Conservation (phyloP, 2,329 filamentous ascomycete species). For the Colletotrichum acutatum region DNA sequence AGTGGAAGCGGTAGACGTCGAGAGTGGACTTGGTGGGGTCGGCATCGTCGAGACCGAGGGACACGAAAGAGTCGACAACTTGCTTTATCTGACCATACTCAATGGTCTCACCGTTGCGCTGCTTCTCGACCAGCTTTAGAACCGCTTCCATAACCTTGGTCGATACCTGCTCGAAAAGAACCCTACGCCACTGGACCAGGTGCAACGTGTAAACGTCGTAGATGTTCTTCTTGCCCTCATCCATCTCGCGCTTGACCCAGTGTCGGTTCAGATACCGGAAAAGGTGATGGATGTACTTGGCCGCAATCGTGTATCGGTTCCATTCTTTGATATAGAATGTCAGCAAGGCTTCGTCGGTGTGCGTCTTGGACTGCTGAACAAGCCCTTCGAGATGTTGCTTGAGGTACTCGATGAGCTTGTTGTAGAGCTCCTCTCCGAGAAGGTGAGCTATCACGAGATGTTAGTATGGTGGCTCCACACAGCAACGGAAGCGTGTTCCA, state of each 20-base stretch:
- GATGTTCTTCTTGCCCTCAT: conserved; percentile 97
- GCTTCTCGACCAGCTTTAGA: conserved; percentile 94
- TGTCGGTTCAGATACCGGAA: conserved; percentile 97
- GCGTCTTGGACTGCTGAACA: conserved; percentile 77
- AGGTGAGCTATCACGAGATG: conserved; percentile 77
- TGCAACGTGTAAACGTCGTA: conserved; percentile 99
- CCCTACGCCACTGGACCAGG: conserved; percentile 92
- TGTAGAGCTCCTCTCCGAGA: conserved; percentile 95
- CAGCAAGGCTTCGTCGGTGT: conserved; percentile 90
- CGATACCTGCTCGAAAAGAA: conserved; percentile 87
- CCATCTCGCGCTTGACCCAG: conserved; percentile 99
- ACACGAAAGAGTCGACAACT: conserved; percentile 96
- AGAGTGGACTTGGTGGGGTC: conserved; percentile 94
- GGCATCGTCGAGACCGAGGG: conserved; percentile 90
- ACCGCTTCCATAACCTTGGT: conserved; percentile 95
- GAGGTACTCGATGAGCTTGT: conserved; percentile 88
- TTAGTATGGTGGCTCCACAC: conserved; percentile 27
- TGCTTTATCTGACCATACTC: conserved; percentile 97
- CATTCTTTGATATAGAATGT: conserved; percentile 97
- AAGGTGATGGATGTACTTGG: conserved; percentile 96
- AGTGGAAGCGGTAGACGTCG: conserved; percentile 92
- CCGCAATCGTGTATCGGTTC: conserved; percentile 93
- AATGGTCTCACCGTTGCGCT: conserved; percentile 96
- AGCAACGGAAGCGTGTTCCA: not conserved
- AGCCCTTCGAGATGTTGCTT: conserved; percentile 79